Percentiles rank a stretch among this genome's conserved stretches.
phyloP scores from a whole-genome alignment of 1,284 basidiomycete species.

The Fistulinella staudtii region DNA sequence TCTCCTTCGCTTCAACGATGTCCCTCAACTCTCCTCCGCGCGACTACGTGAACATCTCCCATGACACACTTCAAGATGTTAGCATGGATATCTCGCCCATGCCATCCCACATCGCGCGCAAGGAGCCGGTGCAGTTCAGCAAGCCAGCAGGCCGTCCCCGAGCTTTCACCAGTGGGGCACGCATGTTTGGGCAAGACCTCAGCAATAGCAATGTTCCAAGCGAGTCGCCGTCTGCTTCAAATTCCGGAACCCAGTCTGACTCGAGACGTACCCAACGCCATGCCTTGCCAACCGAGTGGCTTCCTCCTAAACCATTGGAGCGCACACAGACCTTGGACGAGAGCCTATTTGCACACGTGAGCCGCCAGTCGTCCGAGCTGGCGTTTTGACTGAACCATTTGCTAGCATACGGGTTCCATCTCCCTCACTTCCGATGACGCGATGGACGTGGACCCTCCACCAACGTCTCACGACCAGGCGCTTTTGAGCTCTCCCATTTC shows the following conservation, averaged over 20 bases:
- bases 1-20: slow-evolving; percentile 76
- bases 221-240: slow-evolving; percentile 28
- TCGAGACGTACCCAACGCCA: slow-evolving; percentile 55
- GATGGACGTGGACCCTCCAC: slow-evolving; percentile 70
- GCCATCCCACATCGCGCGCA: slow-evolving; percentile 36
- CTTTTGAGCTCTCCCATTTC: slow-evolving; percentile 44
- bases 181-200: slow-evolving; percentile 68
- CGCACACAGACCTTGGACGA: slow-evolving; percentile 24
- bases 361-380: slow-evolving; percentile 15
- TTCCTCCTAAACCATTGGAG: slow-evolving; percentile 30
- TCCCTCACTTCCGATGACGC: slow-evolving; percentile 53
- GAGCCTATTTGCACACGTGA: slow-evolving; percentile 32
- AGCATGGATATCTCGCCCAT: slow-evolving; percentile 80
- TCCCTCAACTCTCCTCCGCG: slow-evolving; percentile 68
- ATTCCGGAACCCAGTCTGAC: slow-evolving; percentile 38
- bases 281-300: slow-evolving; percentile 63
- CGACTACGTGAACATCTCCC: slow-evolving; percentile 40
- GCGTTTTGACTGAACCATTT: slow-evolving; percentile 2
- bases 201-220: slow-evolving; percentile 43
- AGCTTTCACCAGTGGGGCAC: slow-evolving; percentile 55
- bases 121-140: slow-evolving; percentile 26
- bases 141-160: slow-evolving; percentile 45
- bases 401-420: slow-evolving; percentile 36
- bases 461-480: slow-evolving; percentile 23
- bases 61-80: too few relatives aligned